Conservation (phyloP, 2,329 filamentous ascomycete species). For the Aspergillus sp. region DNA sequence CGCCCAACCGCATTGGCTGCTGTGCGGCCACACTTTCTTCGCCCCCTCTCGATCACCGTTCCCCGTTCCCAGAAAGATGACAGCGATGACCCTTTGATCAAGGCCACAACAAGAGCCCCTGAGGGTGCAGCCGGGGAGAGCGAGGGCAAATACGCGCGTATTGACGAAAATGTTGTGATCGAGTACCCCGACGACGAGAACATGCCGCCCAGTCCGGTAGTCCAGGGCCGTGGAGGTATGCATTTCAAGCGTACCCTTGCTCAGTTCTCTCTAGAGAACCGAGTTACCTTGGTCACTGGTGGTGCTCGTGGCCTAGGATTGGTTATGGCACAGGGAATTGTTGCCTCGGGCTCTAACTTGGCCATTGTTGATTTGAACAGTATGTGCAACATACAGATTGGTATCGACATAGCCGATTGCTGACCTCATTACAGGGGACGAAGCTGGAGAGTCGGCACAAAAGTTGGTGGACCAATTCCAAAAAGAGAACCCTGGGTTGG, state of each 20-base stretch:
- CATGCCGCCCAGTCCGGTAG: conserved; percentile 68
- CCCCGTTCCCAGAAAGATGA: conserved; percentile 26
- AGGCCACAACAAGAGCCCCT: conserved; percentile 33
- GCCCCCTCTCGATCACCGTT: conserved; percentile 32
- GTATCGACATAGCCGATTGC: not conserved
- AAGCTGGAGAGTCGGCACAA: conserved; percentile 74
- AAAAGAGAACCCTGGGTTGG: conserved; percentile 74
- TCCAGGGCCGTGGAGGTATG: conserved; percentile 73
- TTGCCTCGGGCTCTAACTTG: conserved; percentile 82
- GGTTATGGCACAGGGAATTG: conserved; percentile 89
- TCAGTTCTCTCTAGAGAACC: conserved; percentile 81
- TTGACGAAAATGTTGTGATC: conserved; percentile 73
- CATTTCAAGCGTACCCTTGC: conserved; percentile 84
- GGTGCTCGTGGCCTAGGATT: conserved; percentile 85
- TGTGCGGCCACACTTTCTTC: conserved; percentile 18
- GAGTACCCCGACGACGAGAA: conserved; percentile 75
- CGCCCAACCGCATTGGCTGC: conserved; percentile 22
- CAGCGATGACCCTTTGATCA: conserved; percentile 25
- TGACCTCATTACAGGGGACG: conserved; percentile 62
- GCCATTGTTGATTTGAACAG: conserved; percentile 94
- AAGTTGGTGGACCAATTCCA: conserved; percentile 74
- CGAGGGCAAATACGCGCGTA: conserved; percentile 73
- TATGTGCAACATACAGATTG: conserved; percentile 46
- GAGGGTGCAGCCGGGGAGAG: conserved; percentile 39
- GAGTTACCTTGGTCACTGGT: conserved; percentile 82